These are phyloP conservation scores for Yarrowia alimentaria DNA, from an alignment of 805 yeast genomes.

Conservation along the genomic window DNA sequence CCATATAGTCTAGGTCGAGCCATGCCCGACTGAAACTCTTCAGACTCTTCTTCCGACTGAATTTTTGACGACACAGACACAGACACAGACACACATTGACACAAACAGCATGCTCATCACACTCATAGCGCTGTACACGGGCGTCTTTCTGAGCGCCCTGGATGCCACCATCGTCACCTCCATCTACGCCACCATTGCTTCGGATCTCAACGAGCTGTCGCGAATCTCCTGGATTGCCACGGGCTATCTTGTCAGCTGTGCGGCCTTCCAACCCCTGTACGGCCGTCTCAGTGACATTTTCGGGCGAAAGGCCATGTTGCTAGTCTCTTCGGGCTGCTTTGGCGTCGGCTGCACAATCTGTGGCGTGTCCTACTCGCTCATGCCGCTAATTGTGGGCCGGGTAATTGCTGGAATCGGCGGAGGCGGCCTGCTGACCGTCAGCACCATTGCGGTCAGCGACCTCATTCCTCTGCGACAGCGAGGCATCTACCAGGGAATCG, in stretches of 20 bases:
- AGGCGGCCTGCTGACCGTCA: slow-evolving; percentile 77
- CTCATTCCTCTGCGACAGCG: slow-evolving; percentile 72
- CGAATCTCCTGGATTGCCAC: slow-evolving; percentile 70
- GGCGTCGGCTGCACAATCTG: slow-evolving; percentile 50
- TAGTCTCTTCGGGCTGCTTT: slow-evolving; percentile 46
- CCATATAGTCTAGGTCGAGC: too few relatives aligned
- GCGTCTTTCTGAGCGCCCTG: slow-evolving; percentile 50
- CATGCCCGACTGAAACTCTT: not conserved
- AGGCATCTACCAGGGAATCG: slow-evolving; percentile 80
- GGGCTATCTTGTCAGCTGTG: slow-evolving; percentile 62
- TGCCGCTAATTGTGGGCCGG: slow-evolving; percentile 65
- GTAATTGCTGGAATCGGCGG: slow-evolving; percentile 87
- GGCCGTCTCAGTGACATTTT: slow-evolving; percentile 67
- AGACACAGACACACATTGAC: too few relatives aligned
- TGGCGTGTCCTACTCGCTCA: slow-evolving; percentile 55
- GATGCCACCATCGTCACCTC: slow-evolving; percentile 64
- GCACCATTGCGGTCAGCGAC: slow-evolving; percentile 75
- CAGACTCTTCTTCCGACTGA: not conserved
- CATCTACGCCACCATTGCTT: slow-evolving; percentile 56
- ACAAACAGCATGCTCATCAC: slow-evolving; percentile 30
- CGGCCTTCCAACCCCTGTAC: slow-evolving; percentile 72
- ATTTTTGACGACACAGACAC: too few relatives aligned
- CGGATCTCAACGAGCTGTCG: slow-evolving; percentile 54
- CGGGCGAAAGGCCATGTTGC: slow-evolving; percentile 44
- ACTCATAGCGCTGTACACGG: slow-evolving; percentile 37